phyloP scores from a whole-genome alignment of 1,284 basidiomycete species.

The Tremellales sp. region DNA sequence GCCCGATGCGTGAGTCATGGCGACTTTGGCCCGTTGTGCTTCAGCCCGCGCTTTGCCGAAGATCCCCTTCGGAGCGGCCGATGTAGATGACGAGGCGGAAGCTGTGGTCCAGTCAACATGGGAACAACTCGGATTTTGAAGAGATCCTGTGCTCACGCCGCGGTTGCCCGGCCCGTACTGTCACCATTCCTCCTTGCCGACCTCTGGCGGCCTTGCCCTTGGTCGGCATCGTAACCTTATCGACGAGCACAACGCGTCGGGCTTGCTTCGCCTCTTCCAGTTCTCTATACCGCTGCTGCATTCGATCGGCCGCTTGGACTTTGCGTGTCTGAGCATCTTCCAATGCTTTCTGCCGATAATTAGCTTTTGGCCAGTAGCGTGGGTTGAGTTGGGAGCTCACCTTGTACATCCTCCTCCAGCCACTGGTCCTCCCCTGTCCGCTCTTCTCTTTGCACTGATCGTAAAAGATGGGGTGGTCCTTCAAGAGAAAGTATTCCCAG shows the following conservation, averaged over 20 bases:
- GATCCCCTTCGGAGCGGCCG: conserved; percentile 13
- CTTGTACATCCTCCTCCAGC: conserved; percentile 42
- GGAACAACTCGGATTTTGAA: too few species aligned
- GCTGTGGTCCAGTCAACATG: too few species aligned
- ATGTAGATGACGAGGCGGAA: neutral
- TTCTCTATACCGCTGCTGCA: conserved; percentile 35
- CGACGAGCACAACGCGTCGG: conserved; percentile 36
- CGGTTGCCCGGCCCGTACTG: neutral
- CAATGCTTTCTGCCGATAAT: conserved; percentile 30
- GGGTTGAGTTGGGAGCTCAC: conserved; percentile 17
- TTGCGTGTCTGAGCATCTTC: conserved; percentile 33
- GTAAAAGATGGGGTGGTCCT: conserved; percentile 33
- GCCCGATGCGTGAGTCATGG: conserved; percentile 39
- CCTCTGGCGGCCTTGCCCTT: conserved; percentile 8
- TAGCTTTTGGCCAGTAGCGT: too few species aligned
- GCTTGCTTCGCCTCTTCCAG: conserved; percentile 31
- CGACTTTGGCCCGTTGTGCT: conserved; percentile 32
- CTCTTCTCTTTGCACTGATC: conserved; percentile 22
- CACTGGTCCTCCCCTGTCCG: conserved; percentile 28
- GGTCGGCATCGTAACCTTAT: conserved; percentile 19
- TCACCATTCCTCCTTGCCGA: conserved; percentile 6
- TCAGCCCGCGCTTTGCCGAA: conserved; percentile 33
- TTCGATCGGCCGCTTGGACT: conserved; percentile 20
- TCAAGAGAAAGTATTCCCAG: conserved; percentile 36
- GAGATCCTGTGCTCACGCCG: neutral